phyloP scores from a whole-genome alignment of 257 asterid genomes.

The Euphrasia confusa region DNA sequence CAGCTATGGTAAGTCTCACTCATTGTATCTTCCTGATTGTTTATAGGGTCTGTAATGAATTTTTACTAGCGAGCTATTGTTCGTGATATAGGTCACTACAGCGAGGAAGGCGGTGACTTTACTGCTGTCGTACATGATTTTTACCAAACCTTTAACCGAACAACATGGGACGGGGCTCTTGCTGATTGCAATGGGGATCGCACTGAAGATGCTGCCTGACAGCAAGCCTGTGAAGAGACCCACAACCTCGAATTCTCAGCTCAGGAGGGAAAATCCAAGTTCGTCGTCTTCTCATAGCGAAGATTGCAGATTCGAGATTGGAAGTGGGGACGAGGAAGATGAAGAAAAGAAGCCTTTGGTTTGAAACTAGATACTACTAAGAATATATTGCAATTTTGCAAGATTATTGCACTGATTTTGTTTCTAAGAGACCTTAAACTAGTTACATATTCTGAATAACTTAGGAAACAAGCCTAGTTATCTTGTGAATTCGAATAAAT shows the following conservation, averaged over 20 bases:
- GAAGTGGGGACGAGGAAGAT: constrained; percentile 36
- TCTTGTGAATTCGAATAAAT: background rate
- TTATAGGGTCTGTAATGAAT: background rate
- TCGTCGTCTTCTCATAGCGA: constrained; percentile 13
- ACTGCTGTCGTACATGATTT: constrained; percentile 71
- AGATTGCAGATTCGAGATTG: constrained; percentile 32
- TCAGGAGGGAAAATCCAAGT: constrained; percentile 19
- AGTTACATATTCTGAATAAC: no score
- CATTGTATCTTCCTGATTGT: background rate
- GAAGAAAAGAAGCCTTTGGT: constrained; percentile 73
- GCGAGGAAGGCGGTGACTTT: constrained; percentile 92
- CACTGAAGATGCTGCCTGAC: constrained; percentile 81
- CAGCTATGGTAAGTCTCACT: constrained; percentile 66
- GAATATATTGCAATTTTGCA: background rate
- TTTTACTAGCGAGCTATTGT: background rate
- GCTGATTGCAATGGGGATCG: constrained; percentile 71
- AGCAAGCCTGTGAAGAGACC: constrained; percentile 35
- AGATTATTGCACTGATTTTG: background rate
- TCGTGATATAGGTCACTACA: constrained; percentile 59
- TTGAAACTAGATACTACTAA: constrained; percentile 23
- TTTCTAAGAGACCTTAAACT: background rate
- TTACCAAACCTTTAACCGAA: constrained; percentile 84
- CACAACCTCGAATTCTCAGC: constrained; percentile 18
- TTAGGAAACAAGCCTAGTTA: no score
- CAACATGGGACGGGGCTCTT: constrained; percentile 76